A percentile compares a stretch with the other conserved stretches of the same genome.
Evolutionary conservation across 805 yeast species (phyloP).

Genomic region (Wickerhamomyces pijperi): DNA sequence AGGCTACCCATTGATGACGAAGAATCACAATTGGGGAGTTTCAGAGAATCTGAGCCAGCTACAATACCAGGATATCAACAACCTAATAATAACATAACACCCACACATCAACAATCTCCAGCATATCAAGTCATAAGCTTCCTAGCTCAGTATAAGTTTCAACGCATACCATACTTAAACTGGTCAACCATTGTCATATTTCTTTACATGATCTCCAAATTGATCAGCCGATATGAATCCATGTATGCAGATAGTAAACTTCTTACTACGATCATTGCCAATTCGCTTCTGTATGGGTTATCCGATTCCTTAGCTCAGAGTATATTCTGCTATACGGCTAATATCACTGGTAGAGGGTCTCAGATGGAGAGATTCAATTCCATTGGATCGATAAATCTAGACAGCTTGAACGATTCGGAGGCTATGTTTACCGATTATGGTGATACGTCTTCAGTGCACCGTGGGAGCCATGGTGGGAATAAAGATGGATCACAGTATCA

Average conservation of each 20-base stretch:
- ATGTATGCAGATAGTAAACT: constrained; percentile 56
- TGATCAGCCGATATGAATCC: constrained; percentile 47
- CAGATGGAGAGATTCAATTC: not conserved
- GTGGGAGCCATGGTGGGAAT: constrained; percentile 17
- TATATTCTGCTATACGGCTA: constrained; percentile 13
- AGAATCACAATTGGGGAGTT: not conserved
- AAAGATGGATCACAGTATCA: constrained; percentile 15
- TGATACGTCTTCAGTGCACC: constrained; percentile 13
- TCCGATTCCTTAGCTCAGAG: constrained; percentile 85
- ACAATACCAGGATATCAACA: too few species aligned
- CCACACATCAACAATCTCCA: not conserved
- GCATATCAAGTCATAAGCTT: not conserved
- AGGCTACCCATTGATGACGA: not conserved
- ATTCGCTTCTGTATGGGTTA: constrained; percentile 74
- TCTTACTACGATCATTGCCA: constrained; percentile 72
- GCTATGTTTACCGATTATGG: constrained; percentile 20
- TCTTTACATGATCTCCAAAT: constrained; percentile 35
- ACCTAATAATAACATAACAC: too few species aligned
- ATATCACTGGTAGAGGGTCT: constrained; percentile 4
- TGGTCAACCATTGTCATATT: constrained; percentile 39
- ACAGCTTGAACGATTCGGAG: constrained; percentile 3
- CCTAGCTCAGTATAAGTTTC: constrained; percentile 18
- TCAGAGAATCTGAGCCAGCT: too few species aligned
- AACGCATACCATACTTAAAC: constrained; percentile 46
- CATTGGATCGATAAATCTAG: constrained; percentile 7